phyloP scores from a whole-genome alignment of 352 stramenopile genomes.

The Phytophthora rubi region DNA sequence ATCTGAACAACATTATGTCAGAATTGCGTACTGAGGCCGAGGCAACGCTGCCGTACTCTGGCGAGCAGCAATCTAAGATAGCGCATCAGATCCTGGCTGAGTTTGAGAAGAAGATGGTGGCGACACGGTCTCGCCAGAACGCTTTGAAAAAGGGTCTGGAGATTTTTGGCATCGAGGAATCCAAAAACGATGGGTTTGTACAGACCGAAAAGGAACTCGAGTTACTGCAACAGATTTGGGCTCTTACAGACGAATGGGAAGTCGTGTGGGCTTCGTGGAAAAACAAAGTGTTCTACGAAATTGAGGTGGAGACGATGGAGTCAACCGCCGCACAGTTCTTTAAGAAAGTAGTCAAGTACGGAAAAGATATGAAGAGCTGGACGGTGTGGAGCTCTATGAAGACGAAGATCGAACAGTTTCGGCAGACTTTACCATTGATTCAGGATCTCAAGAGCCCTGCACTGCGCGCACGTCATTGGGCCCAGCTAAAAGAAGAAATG shows the following conservation, averaged over 20 bases:
- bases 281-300: constrained; percentile 91
- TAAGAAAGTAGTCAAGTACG: constrained; percentile 94
- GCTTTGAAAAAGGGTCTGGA: constrained; percentile 91
- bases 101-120: constrained; percentile 91
- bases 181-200: constrained; percentile 84
- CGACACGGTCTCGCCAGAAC: constrained; percentile 68
- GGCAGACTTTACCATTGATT: constrained; percentile 93
- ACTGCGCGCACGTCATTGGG: constrained; percentile 89
- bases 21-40: constrained; percentile 80
- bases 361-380: constrained; percentile 95
- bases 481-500: constrained; percentile 89
- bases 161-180: constrained; percentile 93
- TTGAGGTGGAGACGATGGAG: constrained; percentile 94
- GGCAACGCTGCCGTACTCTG: constrained; percentile 76
- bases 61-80: constrained; percentile 58
- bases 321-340: constrained; percentile 88
- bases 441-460: constrained; percentile 93
- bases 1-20: constrained; percentile 87
- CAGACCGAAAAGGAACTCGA: constrained; percentile 92
- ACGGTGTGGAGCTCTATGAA: constrained; percentile 92
- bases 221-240: constrained; percentile 91
- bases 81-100: constrained; percentile 76
- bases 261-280: constrained; percentile 92
- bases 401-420: constrained; percentile 94
- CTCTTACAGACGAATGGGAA: constrained; percentile 89